Percentiles rank a stretch among this genome's conserved stretches.
These are phyloP conservation scores for Nitzschia sp. DNA, from an alignment of 108 stramenopile species.

Conservation along the genomic window DNA sequence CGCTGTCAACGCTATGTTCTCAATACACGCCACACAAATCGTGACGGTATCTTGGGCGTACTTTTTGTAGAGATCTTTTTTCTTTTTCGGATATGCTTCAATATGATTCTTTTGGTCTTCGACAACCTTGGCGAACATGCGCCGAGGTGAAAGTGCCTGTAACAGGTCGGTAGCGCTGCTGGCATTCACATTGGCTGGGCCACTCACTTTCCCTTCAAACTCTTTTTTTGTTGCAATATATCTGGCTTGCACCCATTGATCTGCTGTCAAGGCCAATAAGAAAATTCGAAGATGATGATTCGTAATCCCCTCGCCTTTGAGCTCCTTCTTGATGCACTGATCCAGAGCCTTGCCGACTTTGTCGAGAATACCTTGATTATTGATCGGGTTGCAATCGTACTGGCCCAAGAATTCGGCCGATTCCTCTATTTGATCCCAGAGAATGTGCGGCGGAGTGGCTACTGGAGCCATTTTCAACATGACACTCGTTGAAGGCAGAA, in stretches of 20 bases:
- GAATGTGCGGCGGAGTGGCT: conserved; percentile 43
- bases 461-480: conserved; percentile 43
- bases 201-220: conserved; percentile 7
- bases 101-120: conserved; percentile 36
- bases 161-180: conserved; percentile 27
- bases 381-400: conserved; percentile 6
- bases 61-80: conserved; percentile 45
- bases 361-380: conserved; percentile 10
- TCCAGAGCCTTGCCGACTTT: conserved; percentile 27
- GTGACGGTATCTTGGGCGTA: conserved; percentile 39
- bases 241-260: conserved; percentile 52
- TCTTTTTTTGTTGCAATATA: conserved; percentile 15
- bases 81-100: conserved; percentile 30
- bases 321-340: conserved; percentile 34
- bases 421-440: conserved; percentile 49
- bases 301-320: conserved; percentile 37
- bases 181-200: conserved; percentile 15
- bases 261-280: conserved; percentile 43
- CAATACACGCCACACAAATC: conserved; percentile 57
- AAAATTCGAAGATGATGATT: conserved; percentile 50
- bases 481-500: conserved; percentile 37
- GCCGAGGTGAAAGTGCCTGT: conserved; percentile 33
- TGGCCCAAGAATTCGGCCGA: conserved; percentile 33
- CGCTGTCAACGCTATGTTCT: conserved; percentile 54
- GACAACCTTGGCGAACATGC: conserved; percentile 33